Evolutionary conservation across 1,284 basidiomycete genomes (phyloP).

Genomic region (Puccinia horiana): DNA sequence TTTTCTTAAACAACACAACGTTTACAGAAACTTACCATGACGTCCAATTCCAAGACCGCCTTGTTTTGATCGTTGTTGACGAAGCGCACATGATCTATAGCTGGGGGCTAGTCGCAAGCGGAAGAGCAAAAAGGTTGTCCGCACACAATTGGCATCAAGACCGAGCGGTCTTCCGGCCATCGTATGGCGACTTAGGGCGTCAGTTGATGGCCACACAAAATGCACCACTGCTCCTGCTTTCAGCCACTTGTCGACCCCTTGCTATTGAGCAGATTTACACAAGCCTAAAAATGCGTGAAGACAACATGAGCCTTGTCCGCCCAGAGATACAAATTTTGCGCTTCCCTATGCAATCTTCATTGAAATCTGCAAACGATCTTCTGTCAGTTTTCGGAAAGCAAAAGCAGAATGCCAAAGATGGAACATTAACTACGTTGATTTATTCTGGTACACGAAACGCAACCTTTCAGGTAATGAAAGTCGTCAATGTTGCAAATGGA

Average conservation of each 20-base stretch:
- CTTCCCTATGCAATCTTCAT: not conserved
- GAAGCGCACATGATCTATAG: not conserved
- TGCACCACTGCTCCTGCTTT: not conserved
- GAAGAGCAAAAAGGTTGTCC: not conserved
- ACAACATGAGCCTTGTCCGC: not conserved
- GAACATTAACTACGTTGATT: not conserved
- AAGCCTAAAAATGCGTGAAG: not conserved
- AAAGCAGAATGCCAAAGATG: not conserved
- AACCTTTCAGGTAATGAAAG: not conserved
- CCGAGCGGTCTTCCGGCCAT: not conserved
- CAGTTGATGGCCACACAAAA: not conserved
- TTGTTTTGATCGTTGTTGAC: not conserved
- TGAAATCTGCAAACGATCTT: not conserved
- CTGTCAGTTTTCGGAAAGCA: too few species aligned
- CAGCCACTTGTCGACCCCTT: not conserved
- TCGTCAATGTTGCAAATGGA: not conserved
- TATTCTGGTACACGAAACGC: too few species aligned
- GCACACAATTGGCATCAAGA: not conserved
- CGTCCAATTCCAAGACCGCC: not conserved
- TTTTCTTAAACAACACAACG: not conserved
- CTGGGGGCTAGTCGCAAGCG: not conserved
- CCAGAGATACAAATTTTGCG: not conserved
- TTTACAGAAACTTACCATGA: not conserved
- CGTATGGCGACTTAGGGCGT: not conserved
- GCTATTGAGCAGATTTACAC: not conserved